A percentile compares a stretch with the other conserved stretches of the same genome.
Evolutionary conservation across 2,329 filamentous ascomycete species (phyloP).

Genomic region (Blastomyces parvus): DNA sequence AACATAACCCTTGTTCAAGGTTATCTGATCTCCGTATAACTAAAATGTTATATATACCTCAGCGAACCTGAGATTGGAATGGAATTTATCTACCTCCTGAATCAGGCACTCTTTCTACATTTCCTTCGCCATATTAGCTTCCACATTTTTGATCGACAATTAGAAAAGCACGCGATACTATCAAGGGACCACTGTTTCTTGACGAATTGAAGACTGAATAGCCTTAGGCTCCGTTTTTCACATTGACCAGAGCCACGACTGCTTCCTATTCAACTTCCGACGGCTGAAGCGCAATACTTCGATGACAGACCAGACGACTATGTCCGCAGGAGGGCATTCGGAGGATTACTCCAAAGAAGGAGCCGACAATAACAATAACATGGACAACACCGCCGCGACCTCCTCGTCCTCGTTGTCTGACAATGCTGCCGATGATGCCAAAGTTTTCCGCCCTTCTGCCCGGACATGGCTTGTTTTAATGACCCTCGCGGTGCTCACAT

Average conservation of each 20-base stretch:
- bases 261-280: background rate
- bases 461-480: slow-evolving; percentile 41
- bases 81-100: background rate
- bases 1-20: background rate
- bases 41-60: background rate
- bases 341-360: background rate
- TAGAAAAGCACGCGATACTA: background rate
- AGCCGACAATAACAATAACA: background rate
- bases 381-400: no score
- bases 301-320: background rate
- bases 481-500: slow-evolving; percentile 46
- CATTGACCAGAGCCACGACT: background rate
- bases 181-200: background rate
- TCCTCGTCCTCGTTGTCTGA: background rate
- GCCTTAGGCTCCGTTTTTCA: slow-evolving; percentile 13
- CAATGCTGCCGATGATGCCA: background rate
- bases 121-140: background rate
- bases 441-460: slow-evolving; percentile 17
- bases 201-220: background rate
- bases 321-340: background rate
- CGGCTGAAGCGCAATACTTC: background rate
- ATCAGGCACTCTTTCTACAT: background rate
- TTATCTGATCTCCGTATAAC: background rate
- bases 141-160: background rate
- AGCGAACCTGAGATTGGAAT: background rate